Conservation (phyloP, 192 early-diverging fungal species). For the Diversispora eburnea region DNA sequence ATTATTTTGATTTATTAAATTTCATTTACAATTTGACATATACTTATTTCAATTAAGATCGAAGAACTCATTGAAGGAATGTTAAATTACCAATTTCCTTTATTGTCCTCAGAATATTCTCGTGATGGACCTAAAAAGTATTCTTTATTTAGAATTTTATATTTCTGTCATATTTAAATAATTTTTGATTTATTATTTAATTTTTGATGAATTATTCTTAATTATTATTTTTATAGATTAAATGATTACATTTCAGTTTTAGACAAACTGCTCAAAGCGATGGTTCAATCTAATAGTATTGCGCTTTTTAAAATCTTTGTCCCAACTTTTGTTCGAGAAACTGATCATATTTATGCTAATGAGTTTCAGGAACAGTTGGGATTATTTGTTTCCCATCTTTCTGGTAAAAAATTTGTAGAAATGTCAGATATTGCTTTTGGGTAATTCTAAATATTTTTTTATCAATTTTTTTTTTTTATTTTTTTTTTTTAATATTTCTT, state of each 20-base stretch:
- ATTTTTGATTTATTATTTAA: no score
- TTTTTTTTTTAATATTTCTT: neutral
- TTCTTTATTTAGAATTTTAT: neutral
- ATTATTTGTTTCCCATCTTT: slow-evolving; percentile 37
- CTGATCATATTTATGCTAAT: slow-evolving; percentile 45
- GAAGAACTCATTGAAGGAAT: slow-evolving; percentile 29
- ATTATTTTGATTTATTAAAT: no score
- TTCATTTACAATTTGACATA: no score
- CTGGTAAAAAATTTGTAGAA: slow-evolving; percentile 37
- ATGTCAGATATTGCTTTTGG: slow-evolving; percentile 40
- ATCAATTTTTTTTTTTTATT: no score
- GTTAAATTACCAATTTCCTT: slow-evolving; percentile 49
- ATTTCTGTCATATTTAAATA: no score
- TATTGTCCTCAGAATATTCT: slow-evolving; percentile 26
- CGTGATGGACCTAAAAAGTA: slow-evolving; percentile 26
- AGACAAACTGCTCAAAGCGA: slow-evolving; percentile 48
- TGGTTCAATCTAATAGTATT: slow-evolving; percentile 40
- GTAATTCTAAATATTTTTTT: slow-evolving; percentile 37
- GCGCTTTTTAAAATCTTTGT: slow-evolving; percentile 51
- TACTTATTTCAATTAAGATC: neutral
- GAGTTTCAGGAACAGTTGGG: slow-evolving; percentile 36
- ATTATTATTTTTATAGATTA: slow-evolving; percentile 33
- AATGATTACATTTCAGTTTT: slow-evolving; percentile 53
- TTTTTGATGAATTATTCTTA: neutral
- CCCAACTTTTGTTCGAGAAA: slow-evolving; percentile 51